These are phyloP conservation scores for Penstemon newberryi DNA, from an alignment of 257 asterid species.

Conservation along the genomic window DNA sequence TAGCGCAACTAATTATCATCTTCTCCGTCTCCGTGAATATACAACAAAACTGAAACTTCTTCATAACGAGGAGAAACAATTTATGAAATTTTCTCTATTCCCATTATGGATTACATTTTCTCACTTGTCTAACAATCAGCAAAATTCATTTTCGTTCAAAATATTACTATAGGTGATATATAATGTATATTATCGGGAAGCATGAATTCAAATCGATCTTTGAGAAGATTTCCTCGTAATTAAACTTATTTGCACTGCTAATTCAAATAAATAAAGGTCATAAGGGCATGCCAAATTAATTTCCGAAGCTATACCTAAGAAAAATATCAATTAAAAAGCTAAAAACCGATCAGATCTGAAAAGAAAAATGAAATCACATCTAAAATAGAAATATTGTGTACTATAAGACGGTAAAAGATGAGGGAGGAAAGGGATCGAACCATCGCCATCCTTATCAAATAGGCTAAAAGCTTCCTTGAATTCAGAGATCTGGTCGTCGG, in stretches of 20 bases:
- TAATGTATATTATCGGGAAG: too few relatives aligned
- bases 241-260: neutral
- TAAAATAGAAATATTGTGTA: neutral
- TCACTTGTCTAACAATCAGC: neutral
- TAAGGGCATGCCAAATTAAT: neutral
- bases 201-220: neutral
- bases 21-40: too few relatives aligned
- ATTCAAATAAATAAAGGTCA: neutral
- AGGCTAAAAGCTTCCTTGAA: slow-evolving; percentile 73
- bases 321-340: neutral
- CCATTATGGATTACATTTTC: neutral
- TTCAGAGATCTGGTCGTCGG: slow-evolving; percentile 68
- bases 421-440: slow-evolving; percentile 28
- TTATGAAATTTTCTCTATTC: neutral
- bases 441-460: slow-evolving; percentile 67
- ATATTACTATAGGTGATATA: too few relatives aligned
- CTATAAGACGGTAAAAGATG: neutral
- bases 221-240: neutral
- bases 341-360: slow-evolving; percentile 35
- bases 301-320: too few relatives aligned
- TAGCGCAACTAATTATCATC: too few relatives aligned
- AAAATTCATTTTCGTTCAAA: too few relatives aligned
- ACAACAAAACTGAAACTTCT: too few relatives aligned
- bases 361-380: neutral
- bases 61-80: slow-evolving; percentile 10